Evolutionary conservation across 116 monocot species (phyloP).

Genomic region (Zostera marina): DNA sequence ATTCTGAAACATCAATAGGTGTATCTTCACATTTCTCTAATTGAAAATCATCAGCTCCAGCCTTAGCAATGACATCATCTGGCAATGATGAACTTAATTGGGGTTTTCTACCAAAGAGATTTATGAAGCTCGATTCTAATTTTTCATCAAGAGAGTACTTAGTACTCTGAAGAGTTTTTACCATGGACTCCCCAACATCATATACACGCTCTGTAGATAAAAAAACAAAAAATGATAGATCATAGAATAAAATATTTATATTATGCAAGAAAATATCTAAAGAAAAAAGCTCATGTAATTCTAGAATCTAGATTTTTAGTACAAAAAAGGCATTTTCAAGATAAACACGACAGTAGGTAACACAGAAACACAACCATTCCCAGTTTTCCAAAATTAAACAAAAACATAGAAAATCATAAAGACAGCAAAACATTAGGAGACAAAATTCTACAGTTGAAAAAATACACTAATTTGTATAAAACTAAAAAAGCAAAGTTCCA

Average conservation of each 20-base stretch:
- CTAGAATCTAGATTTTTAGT: no score
- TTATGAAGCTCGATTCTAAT: conserved; percentile 71
- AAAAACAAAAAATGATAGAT: conserved; percentile 1
- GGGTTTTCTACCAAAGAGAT: conserved; percentile 40
- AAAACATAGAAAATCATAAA: not conserved
- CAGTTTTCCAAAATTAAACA: not conserved
- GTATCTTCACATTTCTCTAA: conserved; percentile 8
- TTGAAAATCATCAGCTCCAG: conserved; percentile 5
- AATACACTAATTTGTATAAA: no score
- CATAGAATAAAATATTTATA: not conserved
- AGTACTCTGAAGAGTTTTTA: conserved; percentile 73
- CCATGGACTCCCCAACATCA: conserved; percentile 63
- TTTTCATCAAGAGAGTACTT: conserved; percentile 84
- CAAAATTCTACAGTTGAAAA: no score
- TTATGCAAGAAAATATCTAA: not conserved
- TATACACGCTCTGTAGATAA: conserved; percentile 25
- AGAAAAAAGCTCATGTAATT: not conserved
- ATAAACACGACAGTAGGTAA: not conserved
- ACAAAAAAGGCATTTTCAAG: no score
- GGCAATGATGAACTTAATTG: not conserved
- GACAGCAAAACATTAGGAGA: not conserved
- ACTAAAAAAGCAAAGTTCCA: no score
- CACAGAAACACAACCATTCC: not conserved
- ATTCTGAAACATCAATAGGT: conserved; percentile 9
- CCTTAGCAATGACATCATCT: conserved; percentile 2